Evolutionary conservation across 2,329 filamentous ascomycete genomes (phyloP).

Genomic region (Fusarium sp.): DNA sequence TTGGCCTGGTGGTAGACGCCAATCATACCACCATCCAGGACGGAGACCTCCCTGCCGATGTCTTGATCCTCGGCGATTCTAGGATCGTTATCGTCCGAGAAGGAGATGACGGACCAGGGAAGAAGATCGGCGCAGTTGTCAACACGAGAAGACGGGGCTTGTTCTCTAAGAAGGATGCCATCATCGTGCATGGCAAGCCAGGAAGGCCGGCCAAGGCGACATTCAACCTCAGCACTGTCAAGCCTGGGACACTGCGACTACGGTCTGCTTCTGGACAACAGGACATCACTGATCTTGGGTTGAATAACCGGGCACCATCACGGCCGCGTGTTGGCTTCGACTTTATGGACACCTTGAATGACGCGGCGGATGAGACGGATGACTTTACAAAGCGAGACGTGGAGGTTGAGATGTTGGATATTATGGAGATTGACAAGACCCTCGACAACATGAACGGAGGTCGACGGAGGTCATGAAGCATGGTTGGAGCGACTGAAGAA

Average conservation of each 20-base stretch:
- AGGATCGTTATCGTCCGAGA: conserved; percentile 67
- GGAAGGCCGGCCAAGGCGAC: conserved; percentile 54
- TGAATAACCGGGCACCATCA: conserved; percentile 41
- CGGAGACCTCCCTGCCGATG: conserved; percentile 63
- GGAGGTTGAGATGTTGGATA: conserved; percentile 72
- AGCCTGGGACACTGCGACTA: conserved; percentile 53
- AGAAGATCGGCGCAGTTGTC: conserved; percentile 56
- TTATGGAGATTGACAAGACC: conserved; percentile 74
- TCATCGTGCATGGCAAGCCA: conserved; percentile 65
- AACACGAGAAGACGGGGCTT: conserved; percentile 50
- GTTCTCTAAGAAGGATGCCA: conserved; percentile 60
- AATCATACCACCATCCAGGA: conserved; percentile 44
- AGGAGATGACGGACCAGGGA: conserved; percentile 61
- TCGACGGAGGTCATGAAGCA: conserved; percentile 57
- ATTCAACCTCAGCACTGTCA: conserved; percentile 64
- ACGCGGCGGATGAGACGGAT: conserved; percentile 64
- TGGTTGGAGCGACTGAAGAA: conserved; percentile 56
- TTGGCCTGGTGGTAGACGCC: conserved; percentile 59
- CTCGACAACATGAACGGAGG: conserved; percentile 67
- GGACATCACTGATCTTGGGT: conserved; percentile 25
- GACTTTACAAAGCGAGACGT: conserved; percentile 65
- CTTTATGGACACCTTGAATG: conserved; percentile 64
- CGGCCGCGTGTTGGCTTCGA: conserved; percentile 57
- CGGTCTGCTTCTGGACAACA: conserved; percentile 46
- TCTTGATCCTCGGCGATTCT: conserved; percentile 67